Base-by-base conservation (phyloP, 495 filamentous ascomycete species). In the Penicillium angulare region DNA sequence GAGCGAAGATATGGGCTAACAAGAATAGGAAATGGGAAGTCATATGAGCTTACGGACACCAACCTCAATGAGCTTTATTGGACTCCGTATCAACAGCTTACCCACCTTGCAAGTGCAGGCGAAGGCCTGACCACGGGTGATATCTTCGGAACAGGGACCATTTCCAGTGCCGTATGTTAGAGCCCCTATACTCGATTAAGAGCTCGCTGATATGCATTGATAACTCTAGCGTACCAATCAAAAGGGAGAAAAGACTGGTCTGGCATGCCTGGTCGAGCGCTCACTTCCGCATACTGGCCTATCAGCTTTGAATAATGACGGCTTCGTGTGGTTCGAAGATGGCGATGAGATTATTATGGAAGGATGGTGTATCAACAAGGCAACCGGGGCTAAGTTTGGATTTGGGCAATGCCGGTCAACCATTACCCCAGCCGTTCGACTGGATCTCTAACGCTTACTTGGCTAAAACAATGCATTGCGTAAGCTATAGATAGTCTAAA, bases 21-120 rank as follows among this genome's bases (percentile, higher is more conserved):
- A 3, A 3, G 29, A 32, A 32, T 8, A 23, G 40, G 40, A 22
- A 13, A 23, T 22, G 20, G 22, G n/a, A 50, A 63, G 40, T 46
- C 56, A 2, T 57, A 62, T 17, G 31, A 40, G 0, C 15, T 63
- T 12, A 55, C 56, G 0, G 40, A 45, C 26, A 57, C 50, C 3
- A 65, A 65, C 31, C 52, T 65, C 4, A 57, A 58, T n/a, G 49
- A 55, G 9, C 51, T 65, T 3, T 63, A 63, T 36, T 62, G 62
- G 62, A 62, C 59, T 6, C 62, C 62, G 3, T 56, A 49, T 24
- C 62, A 65, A 21, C 56, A 60, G 27, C n/a, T 63, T 7, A 35
- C 63, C 1, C 63, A 66, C 29, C 36, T 60, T 3, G 27, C 54
- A 20, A 50, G 43, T 15, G 57, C 63, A 0, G 60, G 56, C 0